Conservation (phyloP, 1,139 yeast genomes). For the Wickerhamiella infanticola region DNA sequence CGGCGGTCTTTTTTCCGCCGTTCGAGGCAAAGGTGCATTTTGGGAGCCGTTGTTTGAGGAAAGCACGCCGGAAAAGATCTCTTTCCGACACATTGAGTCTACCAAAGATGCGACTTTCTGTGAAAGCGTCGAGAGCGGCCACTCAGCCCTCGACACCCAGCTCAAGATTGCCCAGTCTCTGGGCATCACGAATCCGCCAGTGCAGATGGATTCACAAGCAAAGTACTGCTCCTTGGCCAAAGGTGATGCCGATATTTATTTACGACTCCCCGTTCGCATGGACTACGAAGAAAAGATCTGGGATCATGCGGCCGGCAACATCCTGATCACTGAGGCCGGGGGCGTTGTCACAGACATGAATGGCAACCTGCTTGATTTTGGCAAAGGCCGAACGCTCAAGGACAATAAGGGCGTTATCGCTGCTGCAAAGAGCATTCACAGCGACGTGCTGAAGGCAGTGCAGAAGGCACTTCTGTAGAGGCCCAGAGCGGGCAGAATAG, state of each 20-base stretch:
- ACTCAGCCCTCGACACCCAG: slow-evolving; percentile 86
- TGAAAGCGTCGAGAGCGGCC: slow-evolving; percentile 96
- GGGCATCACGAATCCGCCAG: slow-evolving; percentile 41
- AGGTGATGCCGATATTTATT: slow-evolving; percentile 85
- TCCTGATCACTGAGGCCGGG: slow-evolving; percentile 78
- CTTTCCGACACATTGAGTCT: slow-evolving; percentile 19
- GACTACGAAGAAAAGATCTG: slow-evolving; percentile 85
- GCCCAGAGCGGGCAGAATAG: too few species aligned
- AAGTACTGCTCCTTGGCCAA: slow-evolving; percentile 82
- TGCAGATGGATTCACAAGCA: slow-evolving; percentile 77
- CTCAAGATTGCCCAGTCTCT: slow-evolving; percentile 49
- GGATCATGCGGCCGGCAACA: slow-evolving; percentile 97
- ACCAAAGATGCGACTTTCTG: slow-evolving; percentile 49
- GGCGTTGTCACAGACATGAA: slow-evolving; percentile 76
- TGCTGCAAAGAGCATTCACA: slow-evolving; percentile 49
- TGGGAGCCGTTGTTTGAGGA: slow-evolving; percentile 18
- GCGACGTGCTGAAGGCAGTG: slow-evolving; percentile 36
- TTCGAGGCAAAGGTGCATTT: slow-evolving; percentile 57
- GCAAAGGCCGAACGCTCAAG: slow-evolving; percentile 64
- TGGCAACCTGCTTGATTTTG: slow-evolving; percentile 61
- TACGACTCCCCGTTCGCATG: slow-evolving; percentile 67
- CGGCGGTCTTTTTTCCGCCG: slow-evolving; percentile 69
- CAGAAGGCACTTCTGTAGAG: not conserved
- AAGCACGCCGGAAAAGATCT: slow-evolving; percentile 16
- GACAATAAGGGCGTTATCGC: slow-evolving; percentile 84